phyloP scores from a whole-genome alignment of 768 basidiomycete species.

The Calocybe cyanea region DNA sequence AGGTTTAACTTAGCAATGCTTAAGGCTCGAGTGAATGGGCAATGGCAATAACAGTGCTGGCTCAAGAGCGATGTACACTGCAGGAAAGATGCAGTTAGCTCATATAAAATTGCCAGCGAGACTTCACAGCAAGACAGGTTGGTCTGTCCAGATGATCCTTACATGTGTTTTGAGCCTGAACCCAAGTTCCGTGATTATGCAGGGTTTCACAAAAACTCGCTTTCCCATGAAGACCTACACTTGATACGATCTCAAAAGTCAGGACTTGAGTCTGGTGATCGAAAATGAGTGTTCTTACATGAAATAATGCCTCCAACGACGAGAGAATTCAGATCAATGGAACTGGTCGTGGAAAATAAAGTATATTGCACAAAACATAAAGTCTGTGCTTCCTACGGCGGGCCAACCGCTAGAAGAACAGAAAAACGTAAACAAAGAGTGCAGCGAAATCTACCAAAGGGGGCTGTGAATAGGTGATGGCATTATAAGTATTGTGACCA shows the following conservation, averaged over 20 bases:
- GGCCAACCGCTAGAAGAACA: slow-evolving; percentile 14
- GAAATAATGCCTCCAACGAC: not conserved
- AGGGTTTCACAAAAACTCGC: not conserved
- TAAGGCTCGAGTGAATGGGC: slow-evolving; percentile 29
- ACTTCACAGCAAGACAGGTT: too few species aligned
- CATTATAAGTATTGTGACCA: slow-evolving; percentile 28
- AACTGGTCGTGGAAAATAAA: slow-evolving; percentile 12
- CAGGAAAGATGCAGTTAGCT: not conserved
- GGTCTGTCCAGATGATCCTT: too few species aligned
- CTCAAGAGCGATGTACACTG: slow-evolving; percentile 5
- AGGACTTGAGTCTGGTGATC: slow-evolving; percentile 3
- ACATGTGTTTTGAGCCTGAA: too few species aligned
- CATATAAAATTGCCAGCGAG: too few species aligned
- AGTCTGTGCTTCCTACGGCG: slow-evolving; percentile 14
- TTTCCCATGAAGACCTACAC: slow-evolving; percentile 3
- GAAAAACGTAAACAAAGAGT: slow-evolving; percentile 12
- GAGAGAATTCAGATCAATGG: not conserved
- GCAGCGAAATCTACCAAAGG: slow-evolving; percentile 28
- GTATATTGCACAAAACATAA: slow-evolving; percentile 20
- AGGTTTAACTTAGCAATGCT: too few species aligned
- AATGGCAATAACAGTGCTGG: slow-evolving; percentile 16
- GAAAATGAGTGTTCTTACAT: slow-evolving; percentile 8
- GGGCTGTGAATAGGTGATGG: slow-evolving; percentile 32
- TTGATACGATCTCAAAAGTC: slow-evolving; percentile 1
- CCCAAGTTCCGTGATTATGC: not conserved